phyloP scores from a whole-genome alignment of 2,329 filamentous ascomycete species.

The Arthrobotrys sphaeroides region DNA sequence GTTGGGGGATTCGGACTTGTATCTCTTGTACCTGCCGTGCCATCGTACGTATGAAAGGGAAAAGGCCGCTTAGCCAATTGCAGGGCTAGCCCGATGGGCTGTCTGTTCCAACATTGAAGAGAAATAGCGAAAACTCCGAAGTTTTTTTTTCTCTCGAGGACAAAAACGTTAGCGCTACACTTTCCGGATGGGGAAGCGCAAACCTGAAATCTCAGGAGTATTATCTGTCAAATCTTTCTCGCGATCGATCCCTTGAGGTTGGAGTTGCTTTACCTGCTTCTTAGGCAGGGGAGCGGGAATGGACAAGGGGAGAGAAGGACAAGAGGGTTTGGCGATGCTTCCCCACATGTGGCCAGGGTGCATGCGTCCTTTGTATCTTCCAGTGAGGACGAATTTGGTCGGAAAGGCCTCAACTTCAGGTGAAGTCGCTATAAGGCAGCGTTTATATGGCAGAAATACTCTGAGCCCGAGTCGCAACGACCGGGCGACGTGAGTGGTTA shows the following conservation, averaged over 20 bases:
- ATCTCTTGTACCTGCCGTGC: slow-evolving; percentile 35
- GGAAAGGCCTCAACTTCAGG: slow-evolving; percentile 14
- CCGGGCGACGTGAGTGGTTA: slow-evolving; percentile 16
- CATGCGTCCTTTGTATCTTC: not conserved
- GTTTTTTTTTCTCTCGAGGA: not conserved
- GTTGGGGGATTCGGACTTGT: slow-evolving; percentile 6
- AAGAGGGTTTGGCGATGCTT: slow-evolving; percentile 16
- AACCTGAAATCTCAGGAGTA: slow-evolving; percentile 33
- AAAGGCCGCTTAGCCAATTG: slow-evolving; percentile 28
- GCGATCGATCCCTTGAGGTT: slow-evolving; percentile 20
- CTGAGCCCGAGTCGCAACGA: slow-evolving; percentile 9
- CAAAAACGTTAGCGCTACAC: slow-evolving; percentile 13
- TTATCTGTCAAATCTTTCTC: slow-evolving; percentile 17
- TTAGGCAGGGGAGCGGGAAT: slow-evolving; percentile 8
- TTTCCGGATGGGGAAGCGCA: slow-evolving; percentile 44
- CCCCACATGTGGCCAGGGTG: slow-evolving; percentile 32
- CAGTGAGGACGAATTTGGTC: not conserved
- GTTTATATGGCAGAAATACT: slow-evolving; percentile 8
- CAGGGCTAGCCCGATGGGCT: slow-evolving; percentile 34
- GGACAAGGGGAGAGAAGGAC: slow-evolving; percentile 2
- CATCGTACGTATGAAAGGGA: not conserved
- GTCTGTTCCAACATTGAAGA: slow-evolving; percentile 10
- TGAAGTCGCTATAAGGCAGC: slow-evolving; percentile 6
- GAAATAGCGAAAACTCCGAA: not conserved
- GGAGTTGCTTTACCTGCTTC: slow-evolving; percentile 13